Evolutionary conservation across 2,329 filamentous ascomycete species (phyloP), one percentile per base, ranked within the genome.

Genomic region (Neonectria coccinea): DNA sequence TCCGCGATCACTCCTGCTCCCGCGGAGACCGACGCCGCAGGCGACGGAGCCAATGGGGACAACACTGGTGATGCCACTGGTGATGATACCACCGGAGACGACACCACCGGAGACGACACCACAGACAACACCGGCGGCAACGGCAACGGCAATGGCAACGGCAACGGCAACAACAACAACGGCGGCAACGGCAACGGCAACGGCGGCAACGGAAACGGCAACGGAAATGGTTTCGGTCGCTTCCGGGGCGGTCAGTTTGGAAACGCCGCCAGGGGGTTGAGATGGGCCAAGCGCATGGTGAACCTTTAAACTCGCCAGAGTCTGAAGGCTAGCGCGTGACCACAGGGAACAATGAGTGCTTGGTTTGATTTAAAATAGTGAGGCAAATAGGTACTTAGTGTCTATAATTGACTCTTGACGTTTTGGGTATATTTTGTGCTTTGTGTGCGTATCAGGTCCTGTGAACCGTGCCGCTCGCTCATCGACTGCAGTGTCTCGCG

Each of bases 271-370:
- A 29, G 42, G 14, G 51, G 50, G 2, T 33, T 67, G 65, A 22
- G 65, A 41, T 67, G 65, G 65, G 62, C 65, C 5, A 62, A 50
- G 54, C 65, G 62, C 5, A 25, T 61, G 45, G 42, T 33, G 31
- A 44, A 29, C 29, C 47, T 42, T 44, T 42, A 56, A 47, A 16
- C 48, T 33, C 8, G 36, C 33, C 33, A 20, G 56, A 33, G 27
- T 42, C 36, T 36, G 44, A 39, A 39, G 16, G 31, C 20, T 16
- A 31, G n/a, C 25, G 29, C 25, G 41, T 58, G 45, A n/a, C 42
- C 33, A 39, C 25, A 54, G 54, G 55, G 47, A 50, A 63, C 10
- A 27, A 14, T 22, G 44, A 27, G 51, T 27, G 18, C 25, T 20
- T 42, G n/a, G 25, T 45, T 25, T 51, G 54, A 54, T 25, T 6